Conservation (phyloP, 2,329 filamentous ascomycete species). For the Tolypocladium ovalisporum region DNA sequence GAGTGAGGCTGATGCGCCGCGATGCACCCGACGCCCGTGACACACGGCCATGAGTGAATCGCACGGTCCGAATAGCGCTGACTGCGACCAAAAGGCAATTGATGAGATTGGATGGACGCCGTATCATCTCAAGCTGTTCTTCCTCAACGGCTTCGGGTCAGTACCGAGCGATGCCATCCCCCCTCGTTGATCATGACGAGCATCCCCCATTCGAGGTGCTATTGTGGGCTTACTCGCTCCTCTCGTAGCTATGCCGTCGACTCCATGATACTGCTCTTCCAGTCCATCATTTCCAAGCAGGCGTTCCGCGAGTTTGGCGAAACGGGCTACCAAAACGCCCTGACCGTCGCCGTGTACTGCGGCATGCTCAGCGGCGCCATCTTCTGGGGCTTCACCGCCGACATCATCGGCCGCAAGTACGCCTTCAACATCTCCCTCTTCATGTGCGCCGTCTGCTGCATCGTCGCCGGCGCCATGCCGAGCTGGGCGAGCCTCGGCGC, state of each 20-base stretch:
- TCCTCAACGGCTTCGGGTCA: conserved; percentile 48
- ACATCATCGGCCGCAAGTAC: conserved; percentile 56
- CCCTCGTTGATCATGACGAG: neutral
- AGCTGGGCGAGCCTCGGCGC: conserved; percentile 55
- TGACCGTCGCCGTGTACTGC: conserved; percentile 52
- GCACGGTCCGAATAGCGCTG: neutral
- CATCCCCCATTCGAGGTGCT: neutral
- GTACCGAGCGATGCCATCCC: conserved; percentile 1
- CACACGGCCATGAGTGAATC: neutral
- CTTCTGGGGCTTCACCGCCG: conserved; percentile 59
- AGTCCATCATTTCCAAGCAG: conserved; percentile 48
- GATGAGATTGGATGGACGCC: conserved; percentile 51
- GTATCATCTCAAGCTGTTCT: conserved; percentile 50
- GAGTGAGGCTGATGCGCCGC: conserved; percentile 13
- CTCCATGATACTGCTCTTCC: conserved; percentile 39
- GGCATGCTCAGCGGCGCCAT: conserved; percentile 45
- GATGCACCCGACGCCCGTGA: neutral
- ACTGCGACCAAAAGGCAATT: conserved; percentile 23
- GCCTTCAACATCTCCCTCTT: conserved; percentile 60
- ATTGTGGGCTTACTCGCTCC: neutral
- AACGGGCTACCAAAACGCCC: conserved; percentile 40
- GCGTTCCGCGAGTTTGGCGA: conserved; percentile 49
- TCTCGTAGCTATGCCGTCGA: conserved; percentile 32
- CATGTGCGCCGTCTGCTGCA: conserved; percentile 43
- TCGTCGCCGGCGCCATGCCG: conserved; percentile 55